A percentile compares a stretch with the other conserved stretches of the same genome.
phyloP scores from a whole-genome alignment of 176 grass and related monocot genomes.

The Rhynchospora tenuis region DNA sequence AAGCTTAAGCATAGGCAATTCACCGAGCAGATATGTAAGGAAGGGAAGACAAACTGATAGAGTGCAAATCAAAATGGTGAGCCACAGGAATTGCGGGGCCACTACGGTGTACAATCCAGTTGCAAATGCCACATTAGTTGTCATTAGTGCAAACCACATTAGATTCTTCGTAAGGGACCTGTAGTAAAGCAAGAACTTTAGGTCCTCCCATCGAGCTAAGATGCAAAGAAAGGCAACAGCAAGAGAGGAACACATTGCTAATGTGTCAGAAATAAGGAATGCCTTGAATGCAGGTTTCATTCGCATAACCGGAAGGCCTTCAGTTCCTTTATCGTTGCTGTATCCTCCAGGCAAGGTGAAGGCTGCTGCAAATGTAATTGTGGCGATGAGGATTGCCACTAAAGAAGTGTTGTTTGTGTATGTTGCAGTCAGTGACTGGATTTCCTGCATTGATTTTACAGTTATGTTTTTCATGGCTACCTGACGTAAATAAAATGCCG shows the following conservation, averaged over 20 bases:
- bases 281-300: neutral
- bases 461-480: neutral
- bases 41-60: neutral
- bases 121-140: neutral
- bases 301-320: constrained; percentile 12
- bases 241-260: constrained; percentile 15
- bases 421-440: constrained; percentile 10
- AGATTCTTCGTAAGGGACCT: constrained; percentile 12
- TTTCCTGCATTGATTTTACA: neutral
- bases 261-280: constrained; percentile 23
- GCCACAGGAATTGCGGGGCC: neutral
- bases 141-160: constrained; percentile 26
- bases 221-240: constrained; percentile 28
- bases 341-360: constrained; percentile 9
- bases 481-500: neutral
- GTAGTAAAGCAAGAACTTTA: constrained; percentile 28
- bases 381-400: constrained; percentile 25
- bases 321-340: neutral
- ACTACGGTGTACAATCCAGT: neutral
- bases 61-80: neutral
- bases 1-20: neutral
- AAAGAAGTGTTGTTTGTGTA: constrained; percentile 30
- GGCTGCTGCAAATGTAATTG: constrained; percentile 15
- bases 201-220: constrained; percentile 24
- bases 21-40: neutral